Percentiles rank a stretch among this genome's conserved stretches.
phyloP scores from a whole-genome alignment of 1,284 basidiomycete species.

The Ganoderma sinense region DNA sequence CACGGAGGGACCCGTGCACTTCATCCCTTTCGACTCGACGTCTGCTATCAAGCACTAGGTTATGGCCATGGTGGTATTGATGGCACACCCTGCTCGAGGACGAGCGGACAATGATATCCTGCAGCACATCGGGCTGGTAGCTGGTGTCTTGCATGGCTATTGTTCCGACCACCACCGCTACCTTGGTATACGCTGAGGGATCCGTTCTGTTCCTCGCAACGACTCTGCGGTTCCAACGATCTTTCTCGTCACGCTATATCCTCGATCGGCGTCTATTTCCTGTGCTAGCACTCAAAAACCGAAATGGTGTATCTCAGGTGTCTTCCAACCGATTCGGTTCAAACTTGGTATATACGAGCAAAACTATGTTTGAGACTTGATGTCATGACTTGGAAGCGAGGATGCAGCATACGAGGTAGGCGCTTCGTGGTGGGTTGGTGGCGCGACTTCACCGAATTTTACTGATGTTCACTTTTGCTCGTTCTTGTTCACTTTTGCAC shows the following conservation, averaged over 20 bases:
- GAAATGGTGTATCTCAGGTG: not conserved
- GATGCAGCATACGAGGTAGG: not conserved
- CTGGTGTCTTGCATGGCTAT: no score
- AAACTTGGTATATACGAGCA: not conserved
- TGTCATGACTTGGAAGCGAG: not conserved
- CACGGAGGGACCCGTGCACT: constrained; percentile 2
- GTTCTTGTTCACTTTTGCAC: no score
- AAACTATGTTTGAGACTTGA: not conserved
- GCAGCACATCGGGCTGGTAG: no score
- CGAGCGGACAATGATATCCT: no score
- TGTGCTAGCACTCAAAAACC: not conserved
- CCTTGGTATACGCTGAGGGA: no score
- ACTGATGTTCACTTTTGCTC: no score
- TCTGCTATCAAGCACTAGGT: not conserved
- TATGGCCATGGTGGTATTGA: no score
- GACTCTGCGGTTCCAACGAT: not conserved
- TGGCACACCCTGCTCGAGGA: no score
- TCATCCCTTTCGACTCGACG: not conserved
- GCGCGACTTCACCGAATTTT: not conserved
- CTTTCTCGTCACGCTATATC: no score
- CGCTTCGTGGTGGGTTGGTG: not conserved
- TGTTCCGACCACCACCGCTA: no score
- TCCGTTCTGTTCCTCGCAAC: not conserved
- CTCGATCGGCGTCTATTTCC: not conserved
- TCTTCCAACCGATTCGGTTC: not conserved